Percentiles rank a stretch among this genome's conserved stretches.
Conservation (phyloP, 331 rosid species). For the Malus hybrid region DNA sequence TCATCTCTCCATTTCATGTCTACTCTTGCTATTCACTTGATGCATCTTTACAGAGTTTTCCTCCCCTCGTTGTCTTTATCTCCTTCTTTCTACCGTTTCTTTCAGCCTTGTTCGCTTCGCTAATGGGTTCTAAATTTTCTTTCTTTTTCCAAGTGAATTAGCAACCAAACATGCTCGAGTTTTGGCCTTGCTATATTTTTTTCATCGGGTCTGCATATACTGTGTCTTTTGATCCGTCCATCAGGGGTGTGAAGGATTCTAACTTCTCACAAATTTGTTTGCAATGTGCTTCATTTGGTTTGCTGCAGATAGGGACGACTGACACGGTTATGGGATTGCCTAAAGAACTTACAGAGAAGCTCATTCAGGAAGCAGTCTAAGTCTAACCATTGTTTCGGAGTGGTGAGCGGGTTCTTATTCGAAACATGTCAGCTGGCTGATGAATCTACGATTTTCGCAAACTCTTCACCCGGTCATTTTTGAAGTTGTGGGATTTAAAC, state of each 20-base stretch:
- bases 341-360: constrained; percentile 64
- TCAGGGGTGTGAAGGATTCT: no score
- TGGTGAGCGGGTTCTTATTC: not conserved
- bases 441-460: not conserved
- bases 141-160: not conserved
- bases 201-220: no score
- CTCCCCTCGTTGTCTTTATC: no score
- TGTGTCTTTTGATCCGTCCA: not conserved
- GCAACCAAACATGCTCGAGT: not conserved
- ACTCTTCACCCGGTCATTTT: not conserved
- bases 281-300: not conserved
- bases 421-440: not conserved
- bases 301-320: constrained; percentile 63
- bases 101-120: not conserved
- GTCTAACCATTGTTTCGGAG: constrained; percentile 24
- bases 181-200: not conserved
- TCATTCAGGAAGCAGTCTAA: constrained; percentile 47
- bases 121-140: not conserved
- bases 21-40: not conserved
- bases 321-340: constrained; percentile 98
- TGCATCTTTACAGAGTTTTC: no score
- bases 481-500: not conserved
- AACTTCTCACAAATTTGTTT: not conserved
- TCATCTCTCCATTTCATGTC: constrained; percentile 1
- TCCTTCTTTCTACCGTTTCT: no score